Conservation (phyloP, 2,329 filamentous ascomycete genomes). For the Apiospora pterosperma region DNA sequence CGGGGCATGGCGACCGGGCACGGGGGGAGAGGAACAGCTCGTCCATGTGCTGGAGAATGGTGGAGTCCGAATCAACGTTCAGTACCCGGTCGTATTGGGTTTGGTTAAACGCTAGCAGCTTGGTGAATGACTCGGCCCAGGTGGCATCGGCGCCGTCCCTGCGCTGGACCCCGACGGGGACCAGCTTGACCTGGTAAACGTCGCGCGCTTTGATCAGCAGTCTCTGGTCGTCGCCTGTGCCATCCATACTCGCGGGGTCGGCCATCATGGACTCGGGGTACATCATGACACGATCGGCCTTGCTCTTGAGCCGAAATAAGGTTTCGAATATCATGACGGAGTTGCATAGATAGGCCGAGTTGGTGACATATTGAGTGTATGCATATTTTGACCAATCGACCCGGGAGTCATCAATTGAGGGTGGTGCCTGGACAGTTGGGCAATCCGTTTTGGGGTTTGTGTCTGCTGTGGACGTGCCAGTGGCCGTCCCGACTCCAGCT, state of each 20-base stretch:
- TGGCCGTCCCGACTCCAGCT: too few relatives aligned
- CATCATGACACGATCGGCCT: constrained; percentile 42
- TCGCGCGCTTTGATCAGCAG: constrained; percentile 40
- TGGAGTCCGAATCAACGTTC: constrained; percentile 60
- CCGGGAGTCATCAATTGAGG: constrained; percentile 16
- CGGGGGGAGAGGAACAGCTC: constrained; percentile 66
- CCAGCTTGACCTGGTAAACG: constrained; percentile 40
- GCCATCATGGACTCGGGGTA: constrained; percentile 38
- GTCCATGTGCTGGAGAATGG: constrained; percentile 62
- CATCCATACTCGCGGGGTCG: constrained; percentile 24
- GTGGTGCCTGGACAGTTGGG: constrained; percentile 17
- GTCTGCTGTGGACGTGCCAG: neutral
- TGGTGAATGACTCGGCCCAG: constrained; percentile 64
- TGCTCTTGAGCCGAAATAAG: constrained; percentile 36
- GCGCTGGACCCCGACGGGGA: constrained; percentile 37
- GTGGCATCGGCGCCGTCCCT: constrained; percentile 38
- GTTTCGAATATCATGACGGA: constrained; percentile 48
- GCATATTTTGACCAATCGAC: constrained; percentile 43
- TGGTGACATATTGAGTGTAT: constrained; percentile 48
- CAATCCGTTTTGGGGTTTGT: constrained; percentile 16
- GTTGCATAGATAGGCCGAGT: constrained; percentile 45
- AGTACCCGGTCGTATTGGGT: constrained; percentile 52
- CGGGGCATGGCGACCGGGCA: constrained; percentile 64
- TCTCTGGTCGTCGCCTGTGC: constrained; percentile 23
- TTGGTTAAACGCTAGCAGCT: constrained; percentile 67